Base-by-base conservation (phyloP, 2,329 filamentous ascomycete species). In the Fusarium sp. region DNA sequence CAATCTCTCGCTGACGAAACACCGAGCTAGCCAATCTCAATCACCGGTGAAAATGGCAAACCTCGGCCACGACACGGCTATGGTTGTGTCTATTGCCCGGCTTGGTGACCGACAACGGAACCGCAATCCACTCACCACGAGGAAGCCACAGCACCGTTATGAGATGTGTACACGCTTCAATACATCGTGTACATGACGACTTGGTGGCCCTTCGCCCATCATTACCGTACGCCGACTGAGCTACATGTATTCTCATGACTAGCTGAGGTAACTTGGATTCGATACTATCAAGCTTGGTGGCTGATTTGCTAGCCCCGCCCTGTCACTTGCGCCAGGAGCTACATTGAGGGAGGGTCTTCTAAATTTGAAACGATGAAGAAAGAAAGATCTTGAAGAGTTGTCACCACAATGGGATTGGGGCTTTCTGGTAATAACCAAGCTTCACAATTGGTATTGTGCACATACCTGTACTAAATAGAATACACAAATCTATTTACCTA, bases 81-180 rank as follows among this genome's bases (percentile, higher is more conserved):
- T 44, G 31, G 58, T 62, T 55, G 42, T 64, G 49, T 55, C 62
- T 69, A 66, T 68, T 54, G 65, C 59, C 58, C 63, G 47, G 67
- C 49, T 69, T 57, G 49, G 42, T 62, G 53, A 53, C 53, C 39
- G 33, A 56, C 61, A 54, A 57, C 56, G 65, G 65, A 69, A 61
- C 49, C 52, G 48, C 65, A 55, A 44, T 42, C 52, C 46, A 43
- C 63, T 62, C 53, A 42, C 46, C 33, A 46, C 13, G 38, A 70
- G 35, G 43, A 60, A 63, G 61, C 46, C 46, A 49, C 46, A 57
- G 33, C 42, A 21, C 41, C 35, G 29, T 42, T 54, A 20, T 20
- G 26, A 43, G 43, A 54, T 15, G 29, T 54, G 38, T 44, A 15
- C 33, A 26, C 28, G 16, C 18, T 46, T 38, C 33, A 38, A 20